A percentile compares a stretch with the other conserved stretches of the same genome.
These are phyloP conservation scores for Quercus cerris DNA, from an alignment of 306 rosid genomes.

Conservation along the genomic window DNA sequence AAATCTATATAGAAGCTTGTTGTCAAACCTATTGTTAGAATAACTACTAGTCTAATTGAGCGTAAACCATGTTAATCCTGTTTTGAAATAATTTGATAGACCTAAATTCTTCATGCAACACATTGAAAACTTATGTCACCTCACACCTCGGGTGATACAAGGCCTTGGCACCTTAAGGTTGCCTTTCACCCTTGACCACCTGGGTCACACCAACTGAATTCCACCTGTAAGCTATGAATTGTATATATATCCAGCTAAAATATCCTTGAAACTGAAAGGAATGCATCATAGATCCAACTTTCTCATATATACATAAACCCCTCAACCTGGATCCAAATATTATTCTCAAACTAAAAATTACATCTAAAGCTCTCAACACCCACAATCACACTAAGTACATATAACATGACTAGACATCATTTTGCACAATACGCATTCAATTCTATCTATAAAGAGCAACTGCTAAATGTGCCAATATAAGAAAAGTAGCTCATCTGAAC, in stretches of 20 bases:
- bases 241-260: neutral
- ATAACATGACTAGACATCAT: neutral
- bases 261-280: neutral
- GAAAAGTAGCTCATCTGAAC: neutral
- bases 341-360: neutral
- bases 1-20: too few species aligned
- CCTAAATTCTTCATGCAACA: too few species aligned
- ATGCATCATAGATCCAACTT: neutral
- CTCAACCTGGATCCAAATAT: neutral
- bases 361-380: constrained; percentile 8
- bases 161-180: too few species aligned
- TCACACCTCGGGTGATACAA: too few species aligned
- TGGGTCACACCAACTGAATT: neutral
- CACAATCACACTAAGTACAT: neutral
- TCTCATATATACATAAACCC: neutral
- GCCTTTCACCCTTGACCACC: too few species aligned
- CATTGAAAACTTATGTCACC: too few species aligned
- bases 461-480: neutral
- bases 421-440: neutral
- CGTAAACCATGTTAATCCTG: too few species aligned
- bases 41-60: too few species aligned
- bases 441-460: neutral
- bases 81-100: too few species aligned
- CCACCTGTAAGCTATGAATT: neutral
- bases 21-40: too few species aligned